These are phyloP conservation scores for Elaphomyces granulatus DNA, from an alignment of 495 filamentous ascomycete species.

Conservation along the genomic window DNA sequence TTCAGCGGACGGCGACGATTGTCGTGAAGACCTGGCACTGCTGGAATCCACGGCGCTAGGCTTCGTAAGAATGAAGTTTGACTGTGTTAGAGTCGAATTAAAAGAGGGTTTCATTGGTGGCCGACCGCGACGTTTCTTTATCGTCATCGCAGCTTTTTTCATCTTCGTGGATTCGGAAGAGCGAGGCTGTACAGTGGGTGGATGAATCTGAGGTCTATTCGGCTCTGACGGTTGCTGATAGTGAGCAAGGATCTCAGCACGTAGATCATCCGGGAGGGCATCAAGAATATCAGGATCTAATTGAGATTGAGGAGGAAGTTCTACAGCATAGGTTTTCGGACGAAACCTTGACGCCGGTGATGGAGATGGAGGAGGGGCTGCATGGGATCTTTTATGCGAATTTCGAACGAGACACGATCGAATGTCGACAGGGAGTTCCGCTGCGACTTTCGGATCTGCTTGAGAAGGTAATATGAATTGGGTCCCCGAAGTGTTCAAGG, in stretches of 20 bases:
- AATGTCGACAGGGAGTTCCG: slow-evolving; percentile 68
- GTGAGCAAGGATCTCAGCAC: slow-evolving; percentile 59
- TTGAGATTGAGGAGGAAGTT: slow-evolving; percentile 39
- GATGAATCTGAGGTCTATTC: slow-evolving; percentile 18
- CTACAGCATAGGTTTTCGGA: slow-evolving; percentile 7
- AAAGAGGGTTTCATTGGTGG: slow-evolving; percentile 22
- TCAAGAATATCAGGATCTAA: slow-evolving; percentile 61
- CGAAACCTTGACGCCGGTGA: slow-evolving; percentile 5
- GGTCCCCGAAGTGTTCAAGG: slow-evolving; percentile 65
- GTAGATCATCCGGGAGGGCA: slow-evolving; percentile 69
- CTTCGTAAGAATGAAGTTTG: slow-evolving; percentile 42
- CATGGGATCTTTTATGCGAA: slow-evolving; percentile 14
- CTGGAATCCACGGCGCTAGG: slow-evolving; percentile 6
- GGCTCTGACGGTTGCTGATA: slow-evolving; percentile 30
- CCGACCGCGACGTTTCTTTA: slow-evolving; percentile 42
- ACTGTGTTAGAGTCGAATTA: slow-evolving; percentile 43
- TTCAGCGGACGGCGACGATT: slow-evolving; percentile 11
- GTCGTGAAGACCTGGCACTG: slow-evolving; percentile 5
- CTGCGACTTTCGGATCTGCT: slow-evolving; percentile 57
- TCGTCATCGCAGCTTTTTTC: slow-evolving; percentile 40
- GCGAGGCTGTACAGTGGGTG: slow-evolving; percentile 41
- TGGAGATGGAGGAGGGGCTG: slow-evolving; percentile 14
- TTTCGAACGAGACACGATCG: slow-evolving; percentile 51
- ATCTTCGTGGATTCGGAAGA: slow-evolving; percentile 19
- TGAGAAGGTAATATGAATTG: slow-evolving; percentile 81